These are phyloP conservation scores for Wickerhamiella sorbophila DNA, from an alignment of 805 yeast species.

Conservation along the genomic window DNA sequence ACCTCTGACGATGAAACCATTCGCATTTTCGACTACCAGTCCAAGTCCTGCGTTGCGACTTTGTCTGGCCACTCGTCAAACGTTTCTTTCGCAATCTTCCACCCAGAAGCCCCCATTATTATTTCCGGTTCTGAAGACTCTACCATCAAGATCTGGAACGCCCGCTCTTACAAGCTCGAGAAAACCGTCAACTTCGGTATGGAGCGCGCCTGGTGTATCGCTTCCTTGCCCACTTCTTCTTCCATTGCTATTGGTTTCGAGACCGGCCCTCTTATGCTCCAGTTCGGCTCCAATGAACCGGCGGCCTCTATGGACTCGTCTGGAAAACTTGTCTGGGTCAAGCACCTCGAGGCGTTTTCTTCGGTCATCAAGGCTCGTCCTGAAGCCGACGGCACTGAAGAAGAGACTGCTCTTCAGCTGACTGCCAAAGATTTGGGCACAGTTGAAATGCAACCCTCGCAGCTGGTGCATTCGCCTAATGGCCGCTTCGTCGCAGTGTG, in stretches of 20 bases:
- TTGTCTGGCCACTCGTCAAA: conserved; percentile 87
- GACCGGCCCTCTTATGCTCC: conserved; percentile 78
- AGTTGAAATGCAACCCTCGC: conserved; percentile 82
- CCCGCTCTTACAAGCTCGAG: conserved; percentile 86
- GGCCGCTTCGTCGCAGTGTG: conserved; percentile 94
- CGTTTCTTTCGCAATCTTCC: conserved; percentile 94
- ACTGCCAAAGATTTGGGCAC: conserved; percentile 86
- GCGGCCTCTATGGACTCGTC: conserved; percentile 82
- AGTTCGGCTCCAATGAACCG: conserved; percentile 90
- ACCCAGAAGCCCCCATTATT: conserved; percentile 90
- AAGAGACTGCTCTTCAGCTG: conserved; percentile 34
- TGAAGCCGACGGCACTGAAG: conserved; percentile 22
- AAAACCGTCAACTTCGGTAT: conserved; percentile 80
- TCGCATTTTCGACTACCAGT: conserved; percentile 93
- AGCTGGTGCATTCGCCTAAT: conserved; percentile 83
- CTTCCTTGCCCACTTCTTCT: conserved; percentile 59
- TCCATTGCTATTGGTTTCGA: conserved; percentile 87
- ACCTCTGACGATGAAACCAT: conserved; percentile 82
- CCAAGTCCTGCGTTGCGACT: conserved; percentile 88
- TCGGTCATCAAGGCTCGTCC: conserved; percentile 62
- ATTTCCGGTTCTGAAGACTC: conserved; percentile 96
- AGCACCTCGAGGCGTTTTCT: conserved; percentile 77
- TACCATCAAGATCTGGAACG: conserved; percentile 85
- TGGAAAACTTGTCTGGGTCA: conserved; percentile 85
- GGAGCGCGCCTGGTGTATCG: conserved; percentile 95